These are phyloP conservation scores for Pseudocercospora vitis DNA, from an alignment of 2,329 filamentous ascomycete species.

Conservation along the genomic window DNA sequence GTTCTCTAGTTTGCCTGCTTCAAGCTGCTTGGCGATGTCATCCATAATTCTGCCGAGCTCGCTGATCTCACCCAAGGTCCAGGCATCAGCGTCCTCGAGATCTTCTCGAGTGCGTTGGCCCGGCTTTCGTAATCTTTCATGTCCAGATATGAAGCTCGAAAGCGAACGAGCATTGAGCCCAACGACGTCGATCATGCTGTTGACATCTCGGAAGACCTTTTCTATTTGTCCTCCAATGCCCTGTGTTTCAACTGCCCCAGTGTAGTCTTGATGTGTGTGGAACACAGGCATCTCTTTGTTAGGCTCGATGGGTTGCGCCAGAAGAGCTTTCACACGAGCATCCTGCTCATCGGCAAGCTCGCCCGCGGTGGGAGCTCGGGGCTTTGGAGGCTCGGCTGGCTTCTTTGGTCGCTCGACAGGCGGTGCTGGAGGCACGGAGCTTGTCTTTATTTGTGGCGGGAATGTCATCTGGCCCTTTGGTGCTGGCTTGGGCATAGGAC, in stretches of 20 bases:
- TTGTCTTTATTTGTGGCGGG: conserved; percentile 34
- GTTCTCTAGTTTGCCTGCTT: conserved; percentile 66
- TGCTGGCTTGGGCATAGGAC: conserved; percentile 39
- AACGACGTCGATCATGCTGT: conserved; percentile 90
- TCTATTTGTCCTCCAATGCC: conserved; percentile 52
- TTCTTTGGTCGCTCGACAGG: conserved; percentile 32
- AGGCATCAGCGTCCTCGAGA: conserved; percentile 58
- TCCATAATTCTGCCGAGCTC: conserved; percentile 56
- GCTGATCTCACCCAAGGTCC: conserved; percentile 74
- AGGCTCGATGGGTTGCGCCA: conserved; percentile 62
- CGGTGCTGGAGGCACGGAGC: conserved; percentile 36
- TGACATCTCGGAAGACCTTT: conserved; percentile 71
- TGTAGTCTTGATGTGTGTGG: conserved; percentile 56
- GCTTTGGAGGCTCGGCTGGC: conserved; percentile 34
- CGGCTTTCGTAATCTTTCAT: conserved; percentile 56
- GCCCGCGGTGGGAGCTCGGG: conserved; percentile 42
- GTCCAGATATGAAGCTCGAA: conserved; percentile 63
- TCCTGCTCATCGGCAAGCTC: conserved; percentile 68
- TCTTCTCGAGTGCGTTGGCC: conserved; percentile 60
- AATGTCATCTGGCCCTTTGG: conserved; percentile 16
- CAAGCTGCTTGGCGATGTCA: conserved; percentile 64
- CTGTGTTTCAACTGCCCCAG: conserved; percentile 41
- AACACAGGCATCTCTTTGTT: conserved; percentile 66
- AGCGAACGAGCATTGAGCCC: conserved; percentile 78
- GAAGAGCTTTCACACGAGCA: conserved; percentile 63